These are phyloP conservation scores for Filosporella fistucella DNA, from an alignment of 495 filamentous ascomycete genomes.

Conservation along the genomic window DNA sequence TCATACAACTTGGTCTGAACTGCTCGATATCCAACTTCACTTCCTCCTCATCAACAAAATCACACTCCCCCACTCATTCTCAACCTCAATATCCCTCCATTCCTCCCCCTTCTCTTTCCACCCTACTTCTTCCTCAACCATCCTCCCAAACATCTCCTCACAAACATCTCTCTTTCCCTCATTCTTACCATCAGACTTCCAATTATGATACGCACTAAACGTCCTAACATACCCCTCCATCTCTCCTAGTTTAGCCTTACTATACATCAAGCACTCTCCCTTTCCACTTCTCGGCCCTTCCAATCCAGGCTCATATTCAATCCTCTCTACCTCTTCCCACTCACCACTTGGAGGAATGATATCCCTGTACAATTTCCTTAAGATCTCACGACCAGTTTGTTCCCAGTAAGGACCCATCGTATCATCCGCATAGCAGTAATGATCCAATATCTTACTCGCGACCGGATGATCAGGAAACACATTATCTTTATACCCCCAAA, in stretches of 20 bases:
- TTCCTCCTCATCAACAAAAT: conserved; percentile 47
- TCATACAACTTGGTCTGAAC: too few species aligned
- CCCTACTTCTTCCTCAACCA: conserved; percentile 38
- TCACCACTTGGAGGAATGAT: conserved; percentile 43
- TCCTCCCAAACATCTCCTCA: conserved; percentile 51
- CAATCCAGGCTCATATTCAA: conserved; percentile 52
- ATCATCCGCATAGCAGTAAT: conserved; percentile 42
- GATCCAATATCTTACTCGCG: conserved; percentile 42
- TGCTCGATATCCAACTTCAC: too few species aligned
- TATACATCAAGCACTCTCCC: conserved; percentile 45
- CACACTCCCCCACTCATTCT: conserved; percentile 51
- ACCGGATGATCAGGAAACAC: conserved; percentile 42
- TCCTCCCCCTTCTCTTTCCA: conserved; percentile 41
- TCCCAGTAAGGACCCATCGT: conserved; percentile 56
- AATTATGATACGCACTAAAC: conserved; percentile 49
- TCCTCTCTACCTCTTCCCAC: conserved; percentile 45
- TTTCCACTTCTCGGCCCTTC: conserved; percentile 30
- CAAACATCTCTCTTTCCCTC: conserved; percentile 49
- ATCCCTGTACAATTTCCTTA: conserved; percentile 41
- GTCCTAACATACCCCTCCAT: conserved; percentile 53
- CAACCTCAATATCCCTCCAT: conserved; percentile 44
- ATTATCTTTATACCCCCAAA: conserved; percentile 62
- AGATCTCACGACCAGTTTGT: conserved; percentile 50
- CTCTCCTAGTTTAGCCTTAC: conserved; percentile 46
- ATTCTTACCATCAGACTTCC: conserved; percentile 42